Base-by-base conservation (phyloP, 2,329 filamentous ascomycete species). In the Ambrosiella cleistominuta region DNA sequence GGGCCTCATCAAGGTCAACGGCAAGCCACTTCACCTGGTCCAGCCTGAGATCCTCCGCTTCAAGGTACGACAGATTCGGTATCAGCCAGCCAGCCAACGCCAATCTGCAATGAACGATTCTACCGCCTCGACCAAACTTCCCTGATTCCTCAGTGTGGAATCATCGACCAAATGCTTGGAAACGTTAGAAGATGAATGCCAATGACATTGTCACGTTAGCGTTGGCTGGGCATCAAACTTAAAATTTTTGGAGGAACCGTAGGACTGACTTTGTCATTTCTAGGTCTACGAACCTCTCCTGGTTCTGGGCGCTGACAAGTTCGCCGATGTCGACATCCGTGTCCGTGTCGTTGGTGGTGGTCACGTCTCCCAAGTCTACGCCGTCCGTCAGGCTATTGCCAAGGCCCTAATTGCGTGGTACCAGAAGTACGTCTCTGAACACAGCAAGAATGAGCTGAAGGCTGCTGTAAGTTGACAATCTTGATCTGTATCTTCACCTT, bases 381-480 rank as follows among this genome's bases (percentile, higher is more conserved):
- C 93, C 73, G 88, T 97, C 81, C 89, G 93, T 69, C 93, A 98
- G 80, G 91, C 93, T 70, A 97, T 98, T 72, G 84, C 90, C 79
- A 98, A 97, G 84, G 68, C 70, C 62, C 66, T 72, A 61, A 70
- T 72, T 66, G 70, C 89, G 75, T 96, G 96, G 86, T 97, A 96
- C 86, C 91, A 96, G 80, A 96, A 98, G 83, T 98, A 85, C 79
- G 88, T 97, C 76, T 93, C 98, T 73, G 93, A 98, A 86, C 90
- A 97, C 86, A 88, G 86, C 80, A 98, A 98, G 87, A 96, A 97
- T 84, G 81, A 89, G 77, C 83, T 98, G 71, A 61, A 61, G 57
- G 57, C 57, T 57, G 57, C 62, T 39, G 60, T 61, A 61, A 40
- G 60, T 60, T 47, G 12, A 37, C n/a, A 51, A 11, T 35, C 19